Evolutionary conservation across 345 rosid species (phyloP), one percentile per base, ranked within the genome.

Genomic region (Murraya paniculata): DNA sequence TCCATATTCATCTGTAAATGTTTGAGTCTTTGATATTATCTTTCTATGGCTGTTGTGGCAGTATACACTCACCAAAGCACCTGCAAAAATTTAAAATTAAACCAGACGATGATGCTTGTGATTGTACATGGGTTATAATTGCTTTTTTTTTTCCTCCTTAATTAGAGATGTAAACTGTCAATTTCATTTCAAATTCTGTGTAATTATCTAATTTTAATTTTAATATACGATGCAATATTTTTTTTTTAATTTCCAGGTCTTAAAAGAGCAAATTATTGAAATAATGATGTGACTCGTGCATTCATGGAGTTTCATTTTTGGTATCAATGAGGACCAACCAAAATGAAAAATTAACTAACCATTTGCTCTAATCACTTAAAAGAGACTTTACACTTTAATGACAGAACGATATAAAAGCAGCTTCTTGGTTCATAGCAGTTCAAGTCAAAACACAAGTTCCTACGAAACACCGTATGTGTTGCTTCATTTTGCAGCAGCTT

Each of bases 1-100:
- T 74, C 92, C 92, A 21, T 84, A 84, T 64, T 81, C 90, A 36
- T 89, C 90, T 1, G 90, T 86, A 9, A 28, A 30, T 16, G 71
- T 82, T 60, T 56, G 74, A 28, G 78, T 75, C 25, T 61, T 68
- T 39, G 70, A 58, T 80, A 36, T 77, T 33, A 35, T 67, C 71
- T 70, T 65, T 11, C 69, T 69, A 24, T 74, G 48, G 24, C 76
- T 36, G 35, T 68, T 67, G 45, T 68, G 71, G 79, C 91, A 88
- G 61, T 82, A 68, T 21, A 85, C 80, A 14, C 69, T 31, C 79
- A 88, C 88, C 84, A 81, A 33, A 55, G 86, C 88, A 75, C 89
- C 91, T 88, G 71, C 61, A 64, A 24, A 55, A 39, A 65, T 67
- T 75, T 27, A 64, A 67, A 60, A 38, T 28, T 2, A 61, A 28